These are phyloP conservation scores for Cyathus striatus DNA, from an alignment of 768 basidiomycete species.

Conservation along the genomic window DNA sequence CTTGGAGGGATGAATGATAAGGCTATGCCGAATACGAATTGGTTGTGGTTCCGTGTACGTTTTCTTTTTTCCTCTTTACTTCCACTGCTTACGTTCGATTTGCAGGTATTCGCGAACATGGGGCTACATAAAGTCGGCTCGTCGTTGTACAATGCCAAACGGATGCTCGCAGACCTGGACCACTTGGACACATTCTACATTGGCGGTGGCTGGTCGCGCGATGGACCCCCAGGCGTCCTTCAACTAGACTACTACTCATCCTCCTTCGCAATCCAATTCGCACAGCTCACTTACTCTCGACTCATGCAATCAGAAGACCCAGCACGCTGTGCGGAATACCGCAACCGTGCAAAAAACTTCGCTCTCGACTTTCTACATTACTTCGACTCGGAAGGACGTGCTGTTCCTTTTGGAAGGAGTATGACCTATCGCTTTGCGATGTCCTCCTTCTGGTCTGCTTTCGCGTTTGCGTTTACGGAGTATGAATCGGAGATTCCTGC, in stretches of 20 bases:
- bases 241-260: slow-evolving; percentile 79
- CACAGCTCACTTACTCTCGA: slow-evolving; percentile 68
- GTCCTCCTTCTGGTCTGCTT: slow-evolving; percentile 74
- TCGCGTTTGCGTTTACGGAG: slow-evolving; percentile 72
- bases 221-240: slow-evolving; percentile 73
- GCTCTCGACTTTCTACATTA: slow-evolving; percentile 71
- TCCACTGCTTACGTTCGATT: background rate
- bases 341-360: slow-evolving; percentile 56
- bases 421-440: slow-evolving; percentile 79
- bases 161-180: slow-evolving; percentile 70
- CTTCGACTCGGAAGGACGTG: slow-evolving; percentile 70
- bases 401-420: slow-evolving; percentile 71
- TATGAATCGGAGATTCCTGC: slow-evolving; percentile 64
- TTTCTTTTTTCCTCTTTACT: background rate
- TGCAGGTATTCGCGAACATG: slow-evolving; percentile 69
- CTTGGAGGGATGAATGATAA: slow-evolving; percentile 76
- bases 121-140: slow-evolving; percentile 63
- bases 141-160: slow-evolving; percentile 44
- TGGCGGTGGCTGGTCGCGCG: slow-evolving; percentile 70
- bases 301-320: slow-evolving; percentile 59
- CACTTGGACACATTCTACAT: slow-evolving; percentile 80
- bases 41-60: slow-evolving; percentile 76
- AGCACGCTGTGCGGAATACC: slow-evolving; percentile 57
- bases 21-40: slow-evolving; percentile 81
- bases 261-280: slow-evolving; percentile 74